Evolutionary conservation across 139 green algal species (phyloP).

Genomic region (Axilococcus clingmanii): DNA sequence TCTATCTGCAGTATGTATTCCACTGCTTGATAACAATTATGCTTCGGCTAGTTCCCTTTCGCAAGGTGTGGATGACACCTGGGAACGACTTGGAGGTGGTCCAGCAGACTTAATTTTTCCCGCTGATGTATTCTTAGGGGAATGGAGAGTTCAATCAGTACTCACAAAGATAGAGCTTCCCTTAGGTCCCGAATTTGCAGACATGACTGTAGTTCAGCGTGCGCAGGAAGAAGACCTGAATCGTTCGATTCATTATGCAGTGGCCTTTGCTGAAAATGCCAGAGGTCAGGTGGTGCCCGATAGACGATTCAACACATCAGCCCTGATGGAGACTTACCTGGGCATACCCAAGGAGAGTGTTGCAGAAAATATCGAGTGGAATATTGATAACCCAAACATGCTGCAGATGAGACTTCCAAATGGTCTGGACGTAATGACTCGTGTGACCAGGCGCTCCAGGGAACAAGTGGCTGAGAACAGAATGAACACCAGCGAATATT

Average conservation of each 20-base stretch:
- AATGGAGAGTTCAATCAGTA: constrained; percentile 45
- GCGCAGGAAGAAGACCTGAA: constrained; percentile 43
- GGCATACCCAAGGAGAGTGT: constrained; percentile 6
- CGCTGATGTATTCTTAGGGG: constrained; percentile 39
- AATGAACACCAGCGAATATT: constrained; percentile 65
- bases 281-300: constrained; percentile 56
- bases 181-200: constrained; percentile 55
- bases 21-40: not conserved
- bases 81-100: constrained; percentile 46
- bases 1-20: not conserved
- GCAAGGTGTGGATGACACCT: constrained; percentile 28
- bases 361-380: constrained; percentile 46
- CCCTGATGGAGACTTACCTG: constrained; percentile 53
- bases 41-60: constrained; percentile 27
- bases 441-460: constrained; percentile 44
- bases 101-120: constrained; percentile 49
- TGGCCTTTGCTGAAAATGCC: constrained; percentile 32
- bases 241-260: constrained; percentile 31
- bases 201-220: constrained; percentile 38
- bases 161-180: constrained; percentile 51
- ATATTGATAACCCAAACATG: constrained; percentile 57
- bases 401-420: constrained; percentile 41
- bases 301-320: constrained; percentile 60
- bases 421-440: constrained; percentile 26
- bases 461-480: constrained; percentile 21